Evolutionary conservation across 306 rosid genomes (phyloP), one percentile per base, ranked within the genome.

Genomic region (Cicer arietinum): DNA sequence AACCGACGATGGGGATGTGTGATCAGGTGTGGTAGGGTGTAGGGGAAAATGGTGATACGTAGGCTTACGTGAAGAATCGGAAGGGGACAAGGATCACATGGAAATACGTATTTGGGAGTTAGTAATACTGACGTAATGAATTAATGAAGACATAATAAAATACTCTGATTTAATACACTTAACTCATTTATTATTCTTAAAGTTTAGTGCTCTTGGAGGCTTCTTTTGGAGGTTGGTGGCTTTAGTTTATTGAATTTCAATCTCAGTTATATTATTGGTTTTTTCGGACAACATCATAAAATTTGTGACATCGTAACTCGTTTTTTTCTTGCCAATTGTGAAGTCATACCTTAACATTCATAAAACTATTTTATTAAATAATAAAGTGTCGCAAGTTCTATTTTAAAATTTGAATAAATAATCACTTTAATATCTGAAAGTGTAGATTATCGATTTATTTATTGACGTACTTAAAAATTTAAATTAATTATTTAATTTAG

Each of bases 61-160:
- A 7, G 13, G 72, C 12, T 67, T 40, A 78, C 73, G 69, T 56
- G 86, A 71, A 62, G 76, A 82, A 75, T 75, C 64, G 3, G 20
- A 68, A 69, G 47, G 84, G 67, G 87, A 88, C 83, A 80, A 69
- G 63, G 47, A 42, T 77, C 81, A 79, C 85, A 83, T 85, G 88
- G 40, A 63, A 8, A 66, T 71, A 66, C 74, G 76, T 66, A 79
- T 63, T 71, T 9, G 14, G 35, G 54, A 45, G 20, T 37, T 58
- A 58, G 68, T 46, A 56, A 65, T 54, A 40, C 16, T 64, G 52
- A 79, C 53, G 80, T 77, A 51, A 76, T 45, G 42, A 8, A 8
- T 10, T 45, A 48, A 63, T 54, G 11, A 6, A 25, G 68, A 65
- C 58, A 53, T 76, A 65, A 53, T 76, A 65, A 65, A 76, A 52